These are phyloP conservation scores for Malania oleifera DNA, from an alignment of 164 flowering plant genomes.

Conservation along the genomic window DNA sequence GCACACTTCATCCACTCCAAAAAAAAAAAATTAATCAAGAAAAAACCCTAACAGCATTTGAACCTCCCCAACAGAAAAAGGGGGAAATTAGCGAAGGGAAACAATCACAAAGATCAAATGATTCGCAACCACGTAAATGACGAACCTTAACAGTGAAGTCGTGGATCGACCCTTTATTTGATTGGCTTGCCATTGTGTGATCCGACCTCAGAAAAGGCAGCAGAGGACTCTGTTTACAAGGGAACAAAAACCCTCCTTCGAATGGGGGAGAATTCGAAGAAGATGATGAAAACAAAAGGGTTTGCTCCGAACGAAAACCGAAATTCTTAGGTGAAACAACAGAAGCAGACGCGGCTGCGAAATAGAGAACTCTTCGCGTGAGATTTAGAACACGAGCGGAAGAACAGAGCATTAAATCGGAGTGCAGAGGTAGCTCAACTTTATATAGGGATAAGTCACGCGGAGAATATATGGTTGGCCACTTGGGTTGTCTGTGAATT, in stretches of 20 bases:
- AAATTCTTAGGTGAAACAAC: background rate
- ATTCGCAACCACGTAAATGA: background rate
- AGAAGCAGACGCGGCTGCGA: slow-evolving; percentile 4
- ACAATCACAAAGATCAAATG: background rate
- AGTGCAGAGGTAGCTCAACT: too few species aligned
- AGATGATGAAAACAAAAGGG: background rate
- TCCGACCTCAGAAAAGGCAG: slow-evolving; percentile 13
- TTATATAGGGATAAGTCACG: too few species aligned
- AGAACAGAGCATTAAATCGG: slow-evolving; percentile 11
- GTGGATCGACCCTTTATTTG: slow-evolving; percentile 30
- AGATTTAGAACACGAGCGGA: slow-evolving; percentile 5
- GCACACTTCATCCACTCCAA: background rate
- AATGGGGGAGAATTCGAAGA: slow-evolving; percentile 5
- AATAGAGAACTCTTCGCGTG: background rate
- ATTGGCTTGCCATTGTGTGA: slow-evolving; percentile 40
- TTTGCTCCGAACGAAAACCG: slow-evolving; percentile 4
- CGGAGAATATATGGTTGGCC: too few species aligned
- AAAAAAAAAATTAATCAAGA: background rate
- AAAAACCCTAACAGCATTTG: background rate
- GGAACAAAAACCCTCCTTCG: background rate
- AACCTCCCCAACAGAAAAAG: background rate
- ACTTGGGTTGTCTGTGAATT: too few species aligned
- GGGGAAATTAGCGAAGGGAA: background rate
- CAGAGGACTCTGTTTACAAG: background rate
- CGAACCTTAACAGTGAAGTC: slow-evolving; percentile 64